Base-by-base conservation (phyloP, 176 grass and related monocot genomes). In the Typha latifolia region DNA sequence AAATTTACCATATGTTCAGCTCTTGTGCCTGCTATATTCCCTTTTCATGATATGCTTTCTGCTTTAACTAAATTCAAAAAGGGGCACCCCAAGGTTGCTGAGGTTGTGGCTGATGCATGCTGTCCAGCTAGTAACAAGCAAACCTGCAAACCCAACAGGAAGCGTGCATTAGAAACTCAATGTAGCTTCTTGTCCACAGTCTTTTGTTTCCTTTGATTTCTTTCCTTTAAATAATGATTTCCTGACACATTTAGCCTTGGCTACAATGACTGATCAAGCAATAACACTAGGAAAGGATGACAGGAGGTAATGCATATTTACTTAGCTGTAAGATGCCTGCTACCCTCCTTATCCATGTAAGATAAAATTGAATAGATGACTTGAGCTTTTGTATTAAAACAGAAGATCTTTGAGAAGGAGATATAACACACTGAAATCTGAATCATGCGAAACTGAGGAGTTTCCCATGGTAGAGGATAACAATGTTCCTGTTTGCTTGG, bases 181-280 rank as follows among this genome's bases (percentile, higher is more conserved):
- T 24, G 84, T 87, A 87, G 68, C 0, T 1, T 48, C 12, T 14
- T 64, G 47, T 18, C 65, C 59, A 32, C 48, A 48, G 3, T 63
- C 14, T 1, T 48, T 51, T 50, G 49, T 72, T 47, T 3, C 4
- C 57, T 52, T 52, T 52, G 5, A 80, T 63, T 76, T 11, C 56
- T 51, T 48, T 3, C 20, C 8, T 16, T 64, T 51, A 34, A 69
- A 34, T 74, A 22, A 12, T n/a, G 51, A 74, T 61, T 55, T 48
- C 12, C 67, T 86, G 70, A 20, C 75, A 86, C 79, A 74, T n/a
- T 70, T 62, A 43, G 23, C 27, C 32, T 64, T 34, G 55, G 71
- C 16, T 72, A 19, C 68, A 66, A 62, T 69, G 31, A 51, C 69
- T 6, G 26, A 52, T 64, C 48, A 48, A 14, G 62, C 66, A 15